These are phyloP conservation scores for Geosmithia flava DNA, from an alignment of 2,329 filamentous ascomycete species.

Conservation along the genomic window DNA sequence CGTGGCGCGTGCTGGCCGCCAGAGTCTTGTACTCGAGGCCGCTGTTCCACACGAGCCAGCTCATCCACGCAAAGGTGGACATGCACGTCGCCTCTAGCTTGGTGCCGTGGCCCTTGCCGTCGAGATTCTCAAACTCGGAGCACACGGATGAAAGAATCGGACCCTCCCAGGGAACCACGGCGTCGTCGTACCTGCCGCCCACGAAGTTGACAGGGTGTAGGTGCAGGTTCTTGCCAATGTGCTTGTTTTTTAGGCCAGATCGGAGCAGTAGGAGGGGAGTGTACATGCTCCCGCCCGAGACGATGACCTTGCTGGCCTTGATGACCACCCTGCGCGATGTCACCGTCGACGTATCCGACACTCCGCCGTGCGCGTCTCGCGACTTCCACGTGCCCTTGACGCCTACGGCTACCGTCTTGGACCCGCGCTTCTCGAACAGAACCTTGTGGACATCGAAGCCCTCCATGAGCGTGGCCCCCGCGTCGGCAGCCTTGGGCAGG, in stretches of 20 bases:
- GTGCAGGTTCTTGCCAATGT: constrained; percentile 1
- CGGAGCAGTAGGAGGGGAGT: constrained; percentile 1
- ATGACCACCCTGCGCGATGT: background rate
- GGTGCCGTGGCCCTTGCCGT: constrained; percentile 1
- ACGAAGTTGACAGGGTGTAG: constrained; percentile 1
- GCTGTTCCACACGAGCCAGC: constrained; percentile 1
- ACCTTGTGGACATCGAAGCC: constrained; percentile 57
- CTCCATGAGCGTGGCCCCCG: constrained; percentile 65
- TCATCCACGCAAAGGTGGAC: background rate
- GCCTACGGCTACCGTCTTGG: constrained; percentile 43
- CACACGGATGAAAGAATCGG: constrained; percentile 1
- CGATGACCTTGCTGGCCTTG: constrained; percentile 1
- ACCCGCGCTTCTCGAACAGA: constrained; percentile 38
- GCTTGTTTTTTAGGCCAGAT: background rate
- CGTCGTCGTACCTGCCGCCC: background rate
- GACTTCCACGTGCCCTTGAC: constrained; percentile 61
- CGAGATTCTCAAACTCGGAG: constrained; percentile 2
- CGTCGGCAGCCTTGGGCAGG: constrained; percentile 58
- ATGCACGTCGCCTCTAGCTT: constrained; percentile 2
- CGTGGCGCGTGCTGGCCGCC: background rate
- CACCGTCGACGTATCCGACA: background rate
- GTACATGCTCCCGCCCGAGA: constrained; percentile 1
- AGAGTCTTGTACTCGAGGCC: constrained; percentile 1
- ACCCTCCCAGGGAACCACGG: background rate
- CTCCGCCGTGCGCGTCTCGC: background rate